Evolutionary conservation across 805 yeast species (phyloP).

Genomic region (Candida hispaniensis): DNA sequence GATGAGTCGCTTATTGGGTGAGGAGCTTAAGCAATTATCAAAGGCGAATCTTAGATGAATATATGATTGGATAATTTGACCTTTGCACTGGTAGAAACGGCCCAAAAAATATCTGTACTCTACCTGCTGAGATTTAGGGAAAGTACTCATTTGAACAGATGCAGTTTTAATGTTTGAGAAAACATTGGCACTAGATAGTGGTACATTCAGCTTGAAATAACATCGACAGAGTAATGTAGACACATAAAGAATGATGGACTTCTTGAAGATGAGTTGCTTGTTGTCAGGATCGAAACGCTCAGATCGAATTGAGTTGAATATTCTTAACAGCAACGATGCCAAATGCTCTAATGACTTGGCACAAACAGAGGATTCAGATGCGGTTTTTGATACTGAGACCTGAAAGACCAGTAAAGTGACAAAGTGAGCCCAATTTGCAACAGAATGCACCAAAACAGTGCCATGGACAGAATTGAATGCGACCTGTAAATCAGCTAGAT

Average conservation of each 20-base stretch:
- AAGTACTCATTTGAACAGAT: constrained; percentile 33
- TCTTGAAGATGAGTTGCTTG: constrained; percentile 32
- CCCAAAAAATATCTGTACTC: constrained; percentile 49
- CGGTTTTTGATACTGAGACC: constrained; percentile 17
- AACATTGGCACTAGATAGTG: constrained; percentile 34
- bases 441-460: constrained; percentile 19
- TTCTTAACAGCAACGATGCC: constrained; percentile 44
- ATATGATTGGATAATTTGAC: constrained; percentile 42
- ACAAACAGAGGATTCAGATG: constrained; percentile 30
- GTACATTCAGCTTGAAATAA: constrained; percentile 36
- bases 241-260: constrained; percentile 40
- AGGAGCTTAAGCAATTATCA: constrained; percentile 29
- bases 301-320: constrained; percentile 52
- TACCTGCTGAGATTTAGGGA: constrained; percentile 39
- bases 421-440: constrained; percentile 13
- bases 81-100: constrained; percentile 43
- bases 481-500: constrained; percentile 34
- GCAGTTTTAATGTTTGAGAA: constrained; percentile 50
- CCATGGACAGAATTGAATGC: constrained; percentile 30
- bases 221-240: constrained; percentile 46
- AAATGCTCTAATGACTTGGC: too few relatives aligned
- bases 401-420: constrained; percentile 18
- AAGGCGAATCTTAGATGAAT: constrained; percentile 49
- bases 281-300: constrained; percentile 28
- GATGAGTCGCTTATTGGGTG: constrained; percentile 34